Conservation (phyloP, 805 yeast species). For the Schwanniomyces vanrijiae region DNA sequence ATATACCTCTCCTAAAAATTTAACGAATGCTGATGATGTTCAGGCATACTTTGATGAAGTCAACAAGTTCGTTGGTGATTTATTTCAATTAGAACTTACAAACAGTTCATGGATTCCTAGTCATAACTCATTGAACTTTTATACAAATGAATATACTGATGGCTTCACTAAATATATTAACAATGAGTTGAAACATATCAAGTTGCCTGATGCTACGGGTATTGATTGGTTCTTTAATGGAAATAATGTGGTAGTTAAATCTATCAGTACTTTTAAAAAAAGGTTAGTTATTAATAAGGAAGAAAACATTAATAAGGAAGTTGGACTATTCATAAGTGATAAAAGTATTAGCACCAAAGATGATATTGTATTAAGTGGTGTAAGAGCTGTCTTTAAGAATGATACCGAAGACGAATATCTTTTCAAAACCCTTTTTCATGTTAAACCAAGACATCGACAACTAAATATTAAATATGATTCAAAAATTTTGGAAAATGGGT, state of each 20-base stretch:
- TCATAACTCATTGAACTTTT: constrained; percentile 29
- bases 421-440: constrained; percentile 40
- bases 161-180: constrained; percentile 1
- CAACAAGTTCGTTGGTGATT: constrained; percentile 8
- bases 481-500: constrained; percentile 25
- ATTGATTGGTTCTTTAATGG: constrained; percentile 11
- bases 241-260: constrained; percentile 9
- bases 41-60: constrained; percentile 23
- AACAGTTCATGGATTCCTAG: constrained; percentile 25
- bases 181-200: not conserved
- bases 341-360: constrained; percentile 25
- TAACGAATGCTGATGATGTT: constrained; percentile 11
- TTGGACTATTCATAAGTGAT: constrained; percentile 37
- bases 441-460: constrained; percentile 38
- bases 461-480: constrained; percentile 3
- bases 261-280: constrained; percentile 5
- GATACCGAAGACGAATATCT: constrained; percentile 14
- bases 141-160: constrained; percentile 8
- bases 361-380: constrained; percentile 37
- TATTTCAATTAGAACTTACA: constrained; percentile 18
- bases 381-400: constrained; percentile 26
- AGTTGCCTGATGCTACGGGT: constrained; percentile 1
- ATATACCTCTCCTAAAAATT: constrained; percentile 25
- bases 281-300: not conserved
- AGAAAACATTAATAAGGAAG: constrained; percentile 20